A percentile compares a stretch with the other conserved stretches of the same genome.
These are phyloP conservation scores for Candida broadrunensis DNA, from an alignment of 805 yeast species.

Conservation along the genomic window DNA sequence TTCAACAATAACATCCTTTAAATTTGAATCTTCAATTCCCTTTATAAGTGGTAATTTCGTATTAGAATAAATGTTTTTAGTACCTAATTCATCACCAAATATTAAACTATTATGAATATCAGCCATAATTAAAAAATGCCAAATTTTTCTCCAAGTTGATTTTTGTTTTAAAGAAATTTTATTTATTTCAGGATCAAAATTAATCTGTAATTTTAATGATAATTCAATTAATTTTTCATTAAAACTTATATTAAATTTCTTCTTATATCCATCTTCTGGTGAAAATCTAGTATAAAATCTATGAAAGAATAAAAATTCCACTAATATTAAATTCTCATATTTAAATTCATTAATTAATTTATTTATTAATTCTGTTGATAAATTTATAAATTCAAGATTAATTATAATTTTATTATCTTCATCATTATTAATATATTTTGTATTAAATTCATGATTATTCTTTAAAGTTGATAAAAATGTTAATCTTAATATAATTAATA, in stretches of 20 bases:
- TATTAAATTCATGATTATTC: constrained; percentile 10
- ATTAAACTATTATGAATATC: constrained; percentile 45
- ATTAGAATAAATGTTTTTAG: constrained; percentile 42
- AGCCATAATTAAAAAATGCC: constrained; percentile 47
- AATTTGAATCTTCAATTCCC: neutral
- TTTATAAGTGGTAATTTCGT: constrained; percentile 42
- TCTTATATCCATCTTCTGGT: constrained; percentile 42
- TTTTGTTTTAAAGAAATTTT: constrained; percentile 20
- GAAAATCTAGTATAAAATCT: constrained; percentile 27
- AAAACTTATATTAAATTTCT: constrained; percentile 29
- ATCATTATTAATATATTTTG: neutral
- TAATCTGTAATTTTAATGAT: constrained; percentile 34
- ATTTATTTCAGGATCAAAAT: constrained; percentile 31
- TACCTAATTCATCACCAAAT: constrained; percentile 45
- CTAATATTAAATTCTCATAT: constrained; percentile 19
- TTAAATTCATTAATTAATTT: constrained; percentile 43
- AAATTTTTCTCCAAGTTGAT: constrained; percentile 54
- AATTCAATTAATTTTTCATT: constrained; percentile 26
- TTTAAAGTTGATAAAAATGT: constrained; percentile 39
- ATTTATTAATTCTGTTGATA: constrained; percentile 52
- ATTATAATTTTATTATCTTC: constrained; percentile 43
- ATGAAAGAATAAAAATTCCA: constrained; percentile 25
- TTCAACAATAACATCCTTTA: neutral
- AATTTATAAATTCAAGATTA: constrained; percentile 38
- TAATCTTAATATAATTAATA: constrained; percentile 42